Evolutionary conservation across 2,329 filamentous ascomycete species (phyloP), one percentile per base, ranked within the genome.

Genomic region (Cladosporium phlei): DNA sequence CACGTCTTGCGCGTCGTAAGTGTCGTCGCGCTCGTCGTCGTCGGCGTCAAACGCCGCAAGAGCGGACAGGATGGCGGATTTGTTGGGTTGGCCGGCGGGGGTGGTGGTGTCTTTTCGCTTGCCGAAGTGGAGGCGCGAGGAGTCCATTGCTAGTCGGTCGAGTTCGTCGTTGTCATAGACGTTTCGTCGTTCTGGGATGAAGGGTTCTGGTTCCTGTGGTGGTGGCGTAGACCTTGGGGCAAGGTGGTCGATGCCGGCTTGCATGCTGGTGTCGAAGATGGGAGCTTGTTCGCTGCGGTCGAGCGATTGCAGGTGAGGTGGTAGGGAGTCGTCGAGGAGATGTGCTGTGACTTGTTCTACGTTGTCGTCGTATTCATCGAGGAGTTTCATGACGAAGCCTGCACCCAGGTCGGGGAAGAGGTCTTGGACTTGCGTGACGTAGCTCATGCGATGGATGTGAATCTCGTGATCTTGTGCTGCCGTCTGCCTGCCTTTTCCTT

Each of bases 1-100:
- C 2, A 97, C 88, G 60, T 97, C 93, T 39, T 82, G 88, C 2
- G 84, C 81, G 59, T 98, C 93, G 62, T 98, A 98, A 0, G 91
- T 97, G 64, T 98, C 93, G 65, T 98, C 93, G 27, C 89, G 80
- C 69, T 98, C 93, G 64, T 98, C 93, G 55, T 97, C 93, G 58
- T 97, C 91, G 0, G 84, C 85, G 68, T 97, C 90, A 56, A 97
- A 96, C 1, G 85, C 78, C 12, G 88, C 88, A 2, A 97, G 78
- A 0, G 91, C 91, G 3, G 90, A 87, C 19, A 95, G 71, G 56
- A 96, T 95, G 9, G 88, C 85, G 0, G 88, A 87, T 69, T 94
- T 95, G 58, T 83, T 82, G 2, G 84, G 79, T 3, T 83, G 80
- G 38, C 80, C 77, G 16, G 43, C 47, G 29, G 38, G 52, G 28